Base-by-base conservation (phyloP, 2,329 filamentous ascomycete genomes). In the Botrytis deweyae region DNA sequence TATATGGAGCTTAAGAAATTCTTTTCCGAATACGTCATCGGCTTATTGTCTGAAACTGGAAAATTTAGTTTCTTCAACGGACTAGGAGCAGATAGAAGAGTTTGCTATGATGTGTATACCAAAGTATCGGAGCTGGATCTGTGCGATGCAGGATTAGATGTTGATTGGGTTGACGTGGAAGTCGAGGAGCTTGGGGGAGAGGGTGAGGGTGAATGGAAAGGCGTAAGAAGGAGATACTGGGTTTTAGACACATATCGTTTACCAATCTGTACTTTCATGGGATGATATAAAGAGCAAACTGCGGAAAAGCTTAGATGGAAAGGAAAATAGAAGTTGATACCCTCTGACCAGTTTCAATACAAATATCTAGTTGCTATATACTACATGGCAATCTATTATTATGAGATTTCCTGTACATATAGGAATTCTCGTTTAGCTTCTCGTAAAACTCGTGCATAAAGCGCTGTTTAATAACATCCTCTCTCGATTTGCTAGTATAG, bases 51-150 rank as follows among this genome's bases (percentile, higher is more conserved):
- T 77, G 85, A 87, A 36, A 83, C 88, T 6, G 92, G 95, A 74
- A 88, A 91, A 14, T 97, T 97, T 81, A 91, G 95, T 76, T 97
- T 95, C 83, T 93, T 97, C 81, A 94, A 97, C 80, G 94, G 96
- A 0, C 89, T 98, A 74, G 96, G 96, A 0, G 96, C 96, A 4
- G 96, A 99, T 83, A 87, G 96, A 64, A 91, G 91, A 82, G 91
- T 98, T 75, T 97, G 94, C 83, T 98, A 98, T 83, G 96, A 98
- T 84, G 95, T 99, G 38, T 98, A 98, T 83, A 93, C 91, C 71
- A 94, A 93, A 82, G 93, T 98, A 4, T 92, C 93, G 2, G 95
- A 98, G 83, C 91, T 97, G 86, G 94, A 98, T 83, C 86, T 97
- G 36, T 89, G 92, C 76, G 95, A 98, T 78, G 94, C 94, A 16